Evolutionary conservation across 2,329 filamentous ascomycete genomes (phyloP), one percentile per base, ranked within the genome.

Genomic region (Alternaria conjuncta): DNA sequence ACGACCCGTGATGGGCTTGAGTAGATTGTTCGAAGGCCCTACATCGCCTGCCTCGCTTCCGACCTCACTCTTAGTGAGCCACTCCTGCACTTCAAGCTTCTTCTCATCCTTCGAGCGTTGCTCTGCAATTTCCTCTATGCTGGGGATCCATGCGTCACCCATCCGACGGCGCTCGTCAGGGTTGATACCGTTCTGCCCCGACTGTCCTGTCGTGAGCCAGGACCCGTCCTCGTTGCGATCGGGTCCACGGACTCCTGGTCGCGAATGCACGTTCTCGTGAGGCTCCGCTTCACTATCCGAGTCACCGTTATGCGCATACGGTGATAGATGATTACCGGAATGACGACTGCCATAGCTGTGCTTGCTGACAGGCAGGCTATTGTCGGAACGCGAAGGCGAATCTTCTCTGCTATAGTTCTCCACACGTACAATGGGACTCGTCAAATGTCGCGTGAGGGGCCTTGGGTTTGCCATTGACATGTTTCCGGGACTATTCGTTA

Each of bases 11-110:
- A 77, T 63, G 12, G 74, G 71, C 28, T 73, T 74, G 45, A 78
- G 64, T 21, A 75, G 66, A 63, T 71, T 73, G 36, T 65, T 70
- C 23, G 71, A 71, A 49, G 71, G 53, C 28, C 55, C 56, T 78
- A 80, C 65, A 57, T 82, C 83, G 46, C 79, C 83, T 15, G 81
- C 82, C 45, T 82, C 82, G 66, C 82, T 86, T n/a, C 82, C 82
- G 12, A 82, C 81, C 59, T 81, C 78, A 59, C 77, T 82, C 56
- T 77, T 80, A 13, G 77, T 82, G 4, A 87, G 81, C 86, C 86
- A 88, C 21, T 82, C 78, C 55, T 82, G 80, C 32, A 88, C 86
- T 57, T 86, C 84, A 9, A 81, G 79, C 61, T 86, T 86, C 69
- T 84, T 86, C 55, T 86, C 83, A 4, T 82, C 80, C 30, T 82